Percentiles rank a stretch among this genome's conserved stretches.
Conservation (phyloP, 1,139 yeast genomes). For the Kodamaea alishanica region DNA sequence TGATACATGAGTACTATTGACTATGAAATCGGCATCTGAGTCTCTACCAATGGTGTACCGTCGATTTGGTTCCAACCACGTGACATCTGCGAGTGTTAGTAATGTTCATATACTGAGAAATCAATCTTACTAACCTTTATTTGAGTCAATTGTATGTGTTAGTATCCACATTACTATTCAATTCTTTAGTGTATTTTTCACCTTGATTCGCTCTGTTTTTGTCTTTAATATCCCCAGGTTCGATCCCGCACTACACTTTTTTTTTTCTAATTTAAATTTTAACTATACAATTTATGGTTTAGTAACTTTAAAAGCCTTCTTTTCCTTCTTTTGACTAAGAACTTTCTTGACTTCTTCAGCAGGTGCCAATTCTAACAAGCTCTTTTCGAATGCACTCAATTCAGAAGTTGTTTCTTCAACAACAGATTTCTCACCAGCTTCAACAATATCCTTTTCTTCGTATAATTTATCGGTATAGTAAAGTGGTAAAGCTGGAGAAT, state of each 20-base stretch:
- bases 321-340: conserved; percentile 36
- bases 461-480: conserved; percentile 64
- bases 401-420: conserved; percentile 26
- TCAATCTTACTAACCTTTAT: neutral
- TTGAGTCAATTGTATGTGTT: conserved; percentile 4
- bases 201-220: too few species aligned
- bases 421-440: conserved; percentile 21
- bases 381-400: conserved; percentile 64
- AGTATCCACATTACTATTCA: conserved; percentile 16
- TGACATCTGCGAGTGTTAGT: conserved; percentile 6
- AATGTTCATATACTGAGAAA: neutral
- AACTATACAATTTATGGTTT: conserved; percentile 2
- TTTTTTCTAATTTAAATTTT: neutral
- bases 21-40: conserved; percentile 20
- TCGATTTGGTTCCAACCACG: conserved; percentile 15
- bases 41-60: conserved; percentile 32
- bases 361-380: conserved; percentile 75
- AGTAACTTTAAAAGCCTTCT: conserved; percentile 8
- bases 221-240: too few species aligned
- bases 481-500: conserved; percentile 82
- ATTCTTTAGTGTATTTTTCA: neutral
- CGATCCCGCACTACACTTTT: too few species aligned
- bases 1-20: conserved; percentile 27
- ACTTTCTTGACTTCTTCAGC: conserved; percentile 58
- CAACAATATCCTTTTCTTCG: conserved; percentile 29